Percentiles rank a stretch among this genome's conserved stretches.
These are phyloP conservation scores for Penicillium sp. DNA, from an alignment of 2,329 filamentous ascomycete species.

Conservation along the genomic window DNA sequence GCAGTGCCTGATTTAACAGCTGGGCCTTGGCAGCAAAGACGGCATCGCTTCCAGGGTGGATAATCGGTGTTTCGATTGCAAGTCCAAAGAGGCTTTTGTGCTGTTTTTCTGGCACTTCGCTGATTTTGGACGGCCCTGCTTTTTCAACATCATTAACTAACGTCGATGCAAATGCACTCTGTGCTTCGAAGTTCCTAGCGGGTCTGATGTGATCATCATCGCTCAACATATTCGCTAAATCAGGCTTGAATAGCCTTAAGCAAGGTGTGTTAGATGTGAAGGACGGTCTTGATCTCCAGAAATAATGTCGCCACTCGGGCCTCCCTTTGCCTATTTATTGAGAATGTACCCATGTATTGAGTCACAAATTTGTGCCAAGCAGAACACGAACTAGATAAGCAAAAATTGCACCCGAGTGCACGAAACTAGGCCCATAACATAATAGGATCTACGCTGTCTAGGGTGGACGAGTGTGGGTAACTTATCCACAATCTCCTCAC, in stretches of 20 bases:
- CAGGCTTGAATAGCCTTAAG: not conserved
- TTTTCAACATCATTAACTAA: constrained; percentile 11
- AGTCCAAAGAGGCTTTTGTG: constrained; percentile 2
- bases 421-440: not conserved
- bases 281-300: not conserved
- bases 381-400: not conserved
- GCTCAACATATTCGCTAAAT: not conserved
- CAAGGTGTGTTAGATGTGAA: too few species aligned
- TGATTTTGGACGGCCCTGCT: not conserved
- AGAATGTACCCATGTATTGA: not conserved
- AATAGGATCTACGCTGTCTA: not conserved
- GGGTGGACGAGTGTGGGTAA: not conserved
- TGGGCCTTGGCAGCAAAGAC: constrained; percentile 14
- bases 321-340: not conserved
- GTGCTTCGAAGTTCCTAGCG: constrained; percentile 9
- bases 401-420: not conserved
- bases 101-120: not conserved
- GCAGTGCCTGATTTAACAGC: constrained; percentile 21
- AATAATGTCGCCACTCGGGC: not conserved
- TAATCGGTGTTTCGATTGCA: not conserved
- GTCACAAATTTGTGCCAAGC: not conserved
- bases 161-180: constrained; percentile 12
- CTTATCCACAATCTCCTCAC: not conserved
- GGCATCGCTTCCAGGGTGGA: constrained; percentile 11
- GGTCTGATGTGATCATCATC: not conserved